These are phyloP conservation scores for Vanrija pseudolonga DNA, from an alignment of 1,284 basidiomycete genomes.

Conservation along the genomic window DNA sequence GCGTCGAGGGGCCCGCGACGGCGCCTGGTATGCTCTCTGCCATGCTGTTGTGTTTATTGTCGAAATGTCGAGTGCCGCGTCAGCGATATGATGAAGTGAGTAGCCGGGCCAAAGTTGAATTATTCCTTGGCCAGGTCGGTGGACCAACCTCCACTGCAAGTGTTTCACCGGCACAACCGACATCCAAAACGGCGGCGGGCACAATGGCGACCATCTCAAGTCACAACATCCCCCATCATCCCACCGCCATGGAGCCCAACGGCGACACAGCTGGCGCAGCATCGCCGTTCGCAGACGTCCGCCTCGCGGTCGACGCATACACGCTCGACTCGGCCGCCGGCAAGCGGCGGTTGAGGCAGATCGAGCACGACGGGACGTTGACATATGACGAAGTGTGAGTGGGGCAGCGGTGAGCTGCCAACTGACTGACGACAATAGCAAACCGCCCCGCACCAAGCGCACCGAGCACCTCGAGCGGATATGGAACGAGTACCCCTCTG, in stretches of 20 bases:
- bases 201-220: neutral
- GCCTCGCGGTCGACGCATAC: conserved; percentile 28
- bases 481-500: conserved; percentile 43
- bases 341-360: conserved; percentile 21
- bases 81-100: no score
- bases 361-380: conserved; percentile 31
- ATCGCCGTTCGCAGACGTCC: conserved; percentile 15
- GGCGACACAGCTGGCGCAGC: neutral
- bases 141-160: neutral
- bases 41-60: neutral
- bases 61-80: no score
- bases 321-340: conserved; percentile 28
- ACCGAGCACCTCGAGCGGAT: conserved; percentile 35
- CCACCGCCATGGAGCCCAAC: conserved; percentile 14
- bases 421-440: conserved; percentile 3
- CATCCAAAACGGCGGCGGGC: neutral
- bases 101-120: no score
- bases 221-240: neutral
- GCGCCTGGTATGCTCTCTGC: neutral
- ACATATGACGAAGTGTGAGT: conserved; percentile 32
- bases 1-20: conserved; percentile 1
- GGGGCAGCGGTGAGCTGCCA: no score
- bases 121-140: no score
- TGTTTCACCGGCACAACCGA: neutral
- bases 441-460: conserved; percentile 23